Conservation (phyloP, 306 rosid genomes). For the peach (Prunus persica) region DNA sequence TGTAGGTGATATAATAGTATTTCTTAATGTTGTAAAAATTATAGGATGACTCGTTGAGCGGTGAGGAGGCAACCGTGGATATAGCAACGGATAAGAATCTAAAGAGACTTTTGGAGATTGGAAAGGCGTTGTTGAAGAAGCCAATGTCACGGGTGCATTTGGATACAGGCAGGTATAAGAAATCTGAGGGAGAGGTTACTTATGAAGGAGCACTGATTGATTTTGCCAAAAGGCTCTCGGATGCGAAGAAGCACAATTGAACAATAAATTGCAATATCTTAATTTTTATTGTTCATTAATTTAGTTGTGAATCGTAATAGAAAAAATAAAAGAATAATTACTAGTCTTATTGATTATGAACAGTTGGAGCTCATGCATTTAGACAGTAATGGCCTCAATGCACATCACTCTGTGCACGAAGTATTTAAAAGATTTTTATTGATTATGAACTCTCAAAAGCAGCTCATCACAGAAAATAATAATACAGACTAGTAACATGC, state of each 20-base stretch:
- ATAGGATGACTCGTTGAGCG: slow-evolving; percentile 30
- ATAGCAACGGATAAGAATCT: slow-evolving; percentile 24
- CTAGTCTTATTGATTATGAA: too few species aligned
- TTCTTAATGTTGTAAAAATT: neutral
- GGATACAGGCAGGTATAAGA: slow-evolving; percentile 21
- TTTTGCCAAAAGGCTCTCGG: slow-evolving; percentile 21
- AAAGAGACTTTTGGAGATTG: slow-evolving; percentile 20
- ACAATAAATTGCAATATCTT: too few species aligned
- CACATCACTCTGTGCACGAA: too few species aligned
- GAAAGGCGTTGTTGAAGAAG: slow-evolving; percentile 24
- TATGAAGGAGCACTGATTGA: slow-evolving; percentile 23
- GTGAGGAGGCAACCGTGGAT: slow-evolving; percentile 26
- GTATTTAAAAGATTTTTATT: too few species aligned
- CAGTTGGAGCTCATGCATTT: too few species aligned
- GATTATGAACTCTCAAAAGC: too few species aligned
- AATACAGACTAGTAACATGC: too few species aligned
- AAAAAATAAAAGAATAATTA: neutral
- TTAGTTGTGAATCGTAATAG: neutral
- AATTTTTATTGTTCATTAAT: neutral
- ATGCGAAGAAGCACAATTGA: slow-evolving; percentile 16
- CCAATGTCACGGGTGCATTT: slow-evolving; percentile 25
- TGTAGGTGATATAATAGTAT: neutral
- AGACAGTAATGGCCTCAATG: too few species aligned
- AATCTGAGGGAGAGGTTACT: slow-evolving; percentile 10
- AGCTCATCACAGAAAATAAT: too few species aligned